Evolutionary conservation across 345 rosid genomes (phyloP).

Genomic region (Eucalyptus coolabah): DNA sequence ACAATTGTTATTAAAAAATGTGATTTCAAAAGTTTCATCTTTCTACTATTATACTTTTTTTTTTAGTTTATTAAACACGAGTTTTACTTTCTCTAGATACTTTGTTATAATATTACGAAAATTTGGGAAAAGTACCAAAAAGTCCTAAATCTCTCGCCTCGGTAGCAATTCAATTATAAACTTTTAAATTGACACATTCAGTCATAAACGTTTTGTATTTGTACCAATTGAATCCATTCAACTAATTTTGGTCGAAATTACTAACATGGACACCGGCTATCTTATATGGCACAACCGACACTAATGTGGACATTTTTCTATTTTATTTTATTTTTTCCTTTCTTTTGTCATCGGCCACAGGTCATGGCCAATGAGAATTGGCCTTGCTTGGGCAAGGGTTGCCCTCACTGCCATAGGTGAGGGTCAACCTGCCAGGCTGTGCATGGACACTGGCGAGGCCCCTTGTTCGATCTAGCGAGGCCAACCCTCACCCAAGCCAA

Average conservation of each 20-base stretch:
- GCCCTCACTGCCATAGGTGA: no score
- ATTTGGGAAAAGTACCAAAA: neutral
- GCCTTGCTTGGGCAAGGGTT: no score
- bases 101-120: neutral
- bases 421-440: no score
- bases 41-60: neutral
- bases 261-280: neutral
- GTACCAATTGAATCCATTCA: no score
- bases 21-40: neutral
- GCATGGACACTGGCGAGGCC: no score
- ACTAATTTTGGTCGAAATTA: no score
- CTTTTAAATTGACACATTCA: no score
- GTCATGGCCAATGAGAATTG: no score
- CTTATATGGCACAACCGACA: accelerated
- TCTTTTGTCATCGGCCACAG: accelerated
- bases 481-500: no score
- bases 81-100: neutral
- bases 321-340: no score
- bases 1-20: neutral
- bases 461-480: accelerated
- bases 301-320: neutral
- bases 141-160: accelerated
- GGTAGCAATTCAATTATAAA: neutral
- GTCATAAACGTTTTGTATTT: no score
- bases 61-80: no score